Evolutionary conservation across 805 yeast genomes (phyloP).

Genomic region (Saccharomycopsis capsularis): DNA sequence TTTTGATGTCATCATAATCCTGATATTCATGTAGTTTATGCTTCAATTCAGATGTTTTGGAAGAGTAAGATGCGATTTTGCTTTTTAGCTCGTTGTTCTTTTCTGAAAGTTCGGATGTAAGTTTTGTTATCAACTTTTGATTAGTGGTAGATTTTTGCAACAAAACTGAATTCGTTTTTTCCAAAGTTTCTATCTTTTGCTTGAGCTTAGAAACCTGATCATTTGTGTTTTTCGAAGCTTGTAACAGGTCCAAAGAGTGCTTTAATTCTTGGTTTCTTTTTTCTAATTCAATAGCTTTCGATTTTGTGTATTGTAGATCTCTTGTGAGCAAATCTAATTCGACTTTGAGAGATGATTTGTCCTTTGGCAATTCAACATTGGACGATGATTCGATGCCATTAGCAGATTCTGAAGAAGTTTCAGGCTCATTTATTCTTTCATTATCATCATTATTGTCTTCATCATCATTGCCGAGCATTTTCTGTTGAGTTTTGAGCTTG

Average conservation of each 20-base stretch:
- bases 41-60: slow-evolving; percentile 46
- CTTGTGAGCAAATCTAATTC: slow-evolving; percentile 59
- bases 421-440: slow-evolving; percentile 22
- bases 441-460: slow-evolving; percentile 25
- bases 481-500: slow-evolving; percentile 43
- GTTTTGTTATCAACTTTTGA: slow-evolving; percentile 22
- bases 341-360: background rate
- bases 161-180: slow-evolving; percentile 23
- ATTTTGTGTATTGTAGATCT: slow-evolving; percentile 67
- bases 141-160: slow-evolving; percentile 29
- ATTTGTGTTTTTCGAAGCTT: slow-evolving; percentile 6
- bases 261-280: slow-evolving; percentile 70
- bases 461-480: slow-evolving; percentile 34
- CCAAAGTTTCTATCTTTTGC: slow-evolving; percentile 26
- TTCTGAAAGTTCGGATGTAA: slow-evolving; percentile 25
- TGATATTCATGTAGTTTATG: slow-evolving; percentile 42
- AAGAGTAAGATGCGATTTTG: slow-evolving; percentile 41
- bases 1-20: slow-evolving; percentile 77
- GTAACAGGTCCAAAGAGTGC: slow-evolving; percentile 40
- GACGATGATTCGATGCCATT: slow-evolving; percentile 24
- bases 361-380: slow-evolving; percentile 10
- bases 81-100: slow-evolving; percentile 35
- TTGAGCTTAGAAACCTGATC: slow-evolving; percentile 22
- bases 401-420: slow-evolving; percentile 20
- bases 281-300: slow-evolving; percentile 64